These are phyloP conservation scores for Jacaranda mimosifolia DNA, from an alignment of 257 asterid genomes.

Conservation along the genomic window DNA sequence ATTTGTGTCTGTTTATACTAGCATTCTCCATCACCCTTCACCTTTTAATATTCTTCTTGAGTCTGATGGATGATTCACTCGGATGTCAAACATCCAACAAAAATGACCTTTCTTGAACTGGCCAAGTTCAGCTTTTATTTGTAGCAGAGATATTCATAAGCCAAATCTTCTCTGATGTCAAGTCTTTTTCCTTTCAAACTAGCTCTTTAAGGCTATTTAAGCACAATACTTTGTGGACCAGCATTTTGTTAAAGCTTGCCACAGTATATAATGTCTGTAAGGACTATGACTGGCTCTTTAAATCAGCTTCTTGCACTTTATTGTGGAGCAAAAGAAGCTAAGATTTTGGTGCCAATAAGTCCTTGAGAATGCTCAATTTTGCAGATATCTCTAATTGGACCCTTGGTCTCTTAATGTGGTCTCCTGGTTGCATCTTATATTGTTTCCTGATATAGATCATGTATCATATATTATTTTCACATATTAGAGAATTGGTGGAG, in stretches of 20 bases:
- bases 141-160: neutral
- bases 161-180: conserved; percentile 12
- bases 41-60: neutral
- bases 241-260: neutral
- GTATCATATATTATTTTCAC: conserved; percentile 16
- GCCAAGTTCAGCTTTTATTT: conserved; percentile 7
- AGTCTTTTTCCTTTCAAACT: neutral
- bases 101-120: conserved; percentile 16
- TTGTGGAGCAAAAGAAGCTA: conserved; percentile 1
- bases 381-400: neutral
- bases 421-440: conserved; percentile 7
- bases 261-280: conserved; percentile 11
- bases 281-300: neutral
- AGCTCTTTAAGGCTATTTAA: conserved; percentile 20
- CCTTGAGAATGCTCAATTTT: conserved; percentile 30
- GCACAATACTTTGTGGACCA: conserved; percentile 14
- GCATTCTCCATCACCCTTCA: neutral
- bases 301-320: conserved; percentile 14
- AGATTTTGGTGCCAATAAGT: conserved; percentile 10
- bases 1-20: conserved; percentile 10
- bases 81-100: neutral
- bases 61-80: conserved; percentile 5
- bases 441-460: neutral
- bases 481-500: conserved; percentile 22
- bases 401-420: neutral